phyloP scores from a whole-genome alignment of 768 basidiomycete species.

The Trametes meyenii region DNA sequence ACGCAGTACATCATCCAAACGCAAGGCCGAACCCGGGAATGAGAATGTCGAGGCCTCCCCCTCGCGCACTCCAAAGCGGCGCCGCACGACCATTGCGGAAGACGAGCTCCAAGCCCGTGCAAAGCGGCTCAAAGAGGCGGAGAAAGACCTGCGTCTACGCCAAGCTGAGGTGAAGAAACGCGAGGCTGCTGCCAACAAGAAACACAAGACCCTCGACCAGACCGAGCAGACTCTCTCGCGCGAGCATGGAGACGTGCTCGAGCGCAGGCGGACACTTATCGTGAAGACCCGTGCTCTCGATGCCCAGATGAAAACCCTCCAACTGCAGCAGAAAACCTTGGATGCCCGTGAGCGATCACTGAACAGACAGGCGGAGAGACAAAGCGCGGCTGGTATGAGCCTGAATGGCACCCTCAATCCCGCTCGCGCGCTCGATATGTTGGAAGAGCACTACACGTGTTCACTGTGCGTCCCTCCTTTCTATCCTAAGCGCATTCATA shows the following conservation, averaged over 20 bases:
- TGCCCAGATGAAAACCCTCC: neutral
- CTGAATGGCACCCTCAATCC: neutral
- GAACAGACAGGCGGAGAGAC: no score
- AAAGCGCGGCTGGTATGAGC: no score
- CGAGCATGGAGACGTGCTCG: neutral
- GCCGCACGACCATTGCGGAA: neutral
- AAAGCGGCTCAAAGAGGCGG: neutral
- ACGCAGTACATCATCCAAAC: neutral
- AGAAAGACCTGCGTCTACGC: neutral
- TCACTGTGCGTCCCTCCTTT: conserved; percentile 50
- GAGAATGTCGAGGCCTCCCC: neutral
- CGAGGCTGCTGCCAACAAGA: conserved; percentile 3
- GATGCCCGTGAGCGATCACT: no score
- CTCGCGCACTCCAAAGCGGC: neutral
- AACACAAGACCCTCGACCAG: conserved; percentile 3
- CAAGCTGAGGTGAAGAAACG: conserved; percentile 9
- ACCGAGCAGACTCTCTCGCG: neutral
- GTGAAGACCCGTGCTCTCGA: neutral
- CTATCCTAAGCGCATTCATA: neutral
- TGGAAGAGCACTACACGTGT: conserved; percentile 69
- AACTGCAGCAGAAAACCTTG: no score
- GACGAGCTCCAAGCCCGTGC: neutral
- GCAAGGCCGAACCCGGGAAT: neutral
- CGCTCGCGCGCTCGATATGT: conserved; percentile 45
- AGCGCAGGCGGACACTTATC: neutral